phyloP scores from a whole-genome alignment of 176 grass and related monocot species.

The Oryza officinalis region DNA sequence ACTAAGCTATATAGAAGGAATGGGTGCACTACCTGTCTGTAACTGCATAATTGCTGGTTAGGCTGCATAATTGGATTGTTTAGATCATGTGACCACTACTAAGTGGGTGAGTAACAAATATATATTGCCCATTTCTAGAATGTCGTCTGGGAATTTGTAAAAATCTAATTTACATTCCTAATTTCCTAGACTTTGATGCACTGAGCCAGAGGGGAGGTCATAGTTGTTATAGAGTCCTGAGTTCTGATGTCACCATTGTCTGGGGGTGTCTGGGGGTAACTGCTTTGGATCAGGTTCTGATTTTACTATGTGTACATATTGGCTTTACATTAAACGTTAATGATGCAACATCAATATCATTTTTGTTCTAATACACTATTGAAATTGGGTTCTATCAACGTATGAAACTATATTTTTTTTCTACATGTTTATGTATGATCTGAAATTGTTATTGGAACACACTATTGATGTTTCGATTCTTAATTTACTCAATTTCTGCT shows the following conservation, averaged over 20 bases:
- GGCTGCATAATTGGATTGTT: too few relatives aligned
- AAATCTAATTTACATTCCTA: neutral
- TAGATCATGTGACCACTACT: too few relatives aligned
- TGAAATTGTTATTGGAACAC: neutral
- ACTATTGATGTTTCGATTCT: constrained; percentile 8
- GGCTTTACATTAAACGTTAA: neutral
- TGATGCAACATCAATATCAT: neutral
- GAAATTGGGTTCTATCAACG: neutral
- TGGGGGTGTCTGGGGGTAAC: neutral
- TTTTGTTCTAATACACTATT: neutral
- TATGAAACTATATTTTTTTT: constrained; percentile 2
- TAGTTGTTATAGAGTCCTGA: neutral
- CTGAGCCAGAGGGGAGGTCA: neutral
- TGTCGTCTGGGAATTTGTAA: too few relatives aligned
- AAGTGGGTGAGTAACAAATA: too few relatives aligned
- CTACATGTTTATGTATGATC: neutral
- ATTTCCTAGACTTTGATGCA: neutral
- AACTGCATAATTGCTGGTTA: neutral
- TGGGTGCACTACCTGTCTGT: neutral
- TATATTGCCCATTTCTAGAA: too few relatives aligned
- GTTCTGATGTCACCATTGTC: neutral
- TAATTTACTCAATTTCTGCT: constrained; percentile 7
- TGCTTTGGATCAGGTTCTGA: neutral
- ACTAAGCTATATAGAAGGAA: neutral
- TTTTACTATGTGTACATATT: neutral